Conservation (phyloP, 768 basidiomycete species). For the Tylopilus plumbeoviolaceoides region DNA sequence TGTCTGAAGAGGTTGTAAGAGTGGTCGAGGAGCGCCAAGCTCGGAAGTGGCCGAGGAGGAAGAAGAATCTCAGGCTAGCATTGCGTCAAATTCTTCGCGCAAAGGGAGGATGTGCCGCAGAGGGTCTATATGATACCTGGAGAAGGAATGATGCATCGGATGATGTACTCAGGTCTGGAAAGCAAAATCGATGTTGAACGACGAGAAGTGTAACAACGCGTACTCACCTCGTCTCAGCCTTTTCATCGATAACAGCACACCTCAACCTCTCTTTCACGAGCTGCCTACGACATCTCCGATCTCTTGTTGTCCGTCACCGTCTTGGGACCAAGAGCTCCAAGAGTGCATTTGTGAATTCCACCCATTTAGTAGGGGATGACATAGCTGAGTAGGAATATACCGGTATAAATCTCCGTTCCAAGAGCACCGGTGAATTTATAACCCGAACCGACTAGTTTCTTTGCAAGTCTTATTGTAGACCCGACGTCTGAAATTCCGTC, state of each 20-base stretch:
- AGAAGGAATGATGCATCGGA: conserved; percentile 34
- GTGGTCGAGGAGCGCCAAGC: conserved; percentile 58
- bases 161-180: conserved; percentile 45
- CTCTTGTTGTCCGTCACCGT: conserved; percentile 12
- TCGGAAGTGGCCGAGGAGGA: conserved; percentile 45
- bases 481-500: conserved; percentile 4
- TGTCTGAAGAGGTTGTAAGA: conserved; percentile 42
- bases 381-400: conserved; percentile 22
- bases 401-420: conserved; percentile 18
- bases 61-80: conserved; percentile 39
- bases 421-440: too few relatives aligned
- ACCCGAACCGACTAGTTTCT: conserved; percentile 9
- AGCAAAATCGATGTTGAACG: not conserved
- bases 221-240: conserved; percentile 31
- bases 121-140: conserved; percentile 36
- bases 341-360: conserved; percentile 24
- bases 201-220: not conserved
- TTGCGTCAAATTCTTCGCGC: conserved; percentile 39
- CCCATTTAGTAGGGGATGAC: conserved; percentile 13
- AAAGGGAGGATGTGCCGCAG: conserved; percentile 53
- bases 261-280: conserved; percentile 42
- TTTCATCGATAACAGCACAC: conserved; percentile 32
- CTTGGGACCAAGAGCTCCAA: conserved; percentile 30
- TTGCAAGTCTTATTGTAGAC: conserved; percentile 11
- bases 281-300: conserved; percentile 25